Evolutionary conservation across 352 stramenopile species (phyloP), one percentile per base, ranked within the genome.

Genomic region (Globisporangium acanthophoron): DNA sequence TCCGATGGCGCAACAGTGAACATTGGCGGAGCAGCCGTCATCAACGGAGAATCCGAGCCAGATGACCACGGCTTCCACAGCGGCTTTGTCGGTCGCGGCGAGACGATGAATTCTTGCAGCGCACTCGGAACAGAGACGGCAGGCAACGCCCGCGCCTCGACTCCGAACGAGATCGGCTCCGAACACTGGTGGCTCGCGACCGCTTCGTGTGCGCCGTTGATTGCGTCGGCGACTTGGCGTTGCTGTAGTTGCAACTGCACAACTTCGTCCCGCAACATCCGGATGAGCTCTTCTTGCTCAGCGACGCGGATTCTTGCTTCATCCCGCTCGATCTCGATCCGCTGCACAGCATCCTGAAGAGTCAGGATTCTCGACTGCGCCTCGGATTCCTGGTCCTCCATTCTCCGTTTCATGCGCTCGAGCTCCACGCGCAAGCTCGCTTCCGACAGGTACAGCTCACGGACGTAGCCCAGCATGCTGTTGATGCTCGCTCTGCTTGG

Each of bases 391-490:
- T 71, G 65, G 6, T 85, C 53, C 52, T 92, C 76, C 2, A 83
- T 66, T 29, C 85, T 63, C 58, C 85, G 72, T 20, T 75, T 76
- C 5, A 64, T 76, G 35, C 73, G 75, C 12, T 82, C 73, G 8
- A 92, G 57, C 24, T 92, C 78, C 18, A 75, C 69, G 11, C 80
- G 80, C 44, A 90, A 43, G 52, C 59, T 80, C 18, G 78, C 71
- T 55, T 89, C 80, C 3, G 83, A 93, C 20, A 73, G 54, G 41
- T 93, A 73, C 39, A 93, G 59, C 54, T 93, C 83, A 0, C 73
- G 77, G 46, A 93, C 80, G 54, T 91, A 91, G 13, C 75, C 80
- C 62, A 93, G 87, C 12, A 93, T 54, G 44, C 70, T 86, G 50
- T 88, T 80, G 46, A 93, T 64, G 16, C 71, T 80, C 24, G 70